These are phyloP conservation scores for Fusarium sacchari DNA, from an alignment of 2,329 filamentous ascomycete species.

Conservation along the genomic window DNA sequence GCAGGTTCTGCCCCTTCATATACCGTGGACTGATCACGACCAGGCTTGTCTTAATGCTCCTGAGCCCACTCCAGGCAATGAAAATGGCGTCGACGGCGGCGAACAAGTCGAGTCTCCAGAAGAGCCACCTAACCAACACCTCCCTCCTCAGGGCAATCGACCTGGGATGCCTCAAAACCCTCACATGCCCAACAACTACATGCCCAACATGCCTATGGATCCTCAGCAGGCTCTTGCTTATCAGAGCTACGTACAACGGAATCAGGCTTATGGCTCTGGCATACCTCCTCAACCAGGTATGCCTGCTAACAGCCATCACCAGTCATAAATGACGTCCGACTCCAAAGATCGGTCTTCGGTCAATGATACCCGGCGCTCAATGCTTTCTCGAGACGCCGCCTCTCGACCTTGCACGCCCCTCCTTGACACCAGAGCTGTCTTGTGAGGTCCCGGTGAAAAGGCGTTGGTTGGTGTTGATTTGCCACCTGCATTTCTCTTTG, in stretches of 20 bases:
- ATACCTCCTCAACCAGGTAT: slow-evolving; percentile 83
- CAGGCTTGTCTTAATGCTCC: slow-evolving; percentile 98
- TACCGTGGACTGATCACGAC: slow-evolving; percentile 21
- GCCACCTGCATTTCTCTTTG: slow-evolving; percentile 45
- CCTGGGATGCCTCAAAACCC: slow-evolving; percentile 73
- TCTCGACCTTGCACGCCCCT: slow-evolving; percentile 42
- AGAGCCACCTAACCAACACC: slow-evolving; percentile 80
- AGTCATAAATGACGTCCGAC: slow-evolving; percentile 65
- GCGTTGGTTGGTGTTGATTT: slow-evolving; percentile 52
- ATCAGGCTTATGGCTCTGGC: slow-evolving; percentile 75
- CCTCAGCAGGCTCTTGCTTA: slow-evolving; percentile 84
- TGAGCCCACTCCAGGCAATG: slow-evolving; percentile 82
- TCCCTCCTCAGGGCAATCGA: slow-evolving; percentile 69
- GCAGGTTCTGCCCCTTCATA: background rate
- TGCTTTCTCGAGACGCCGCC: slow-evolving; percentile 57
- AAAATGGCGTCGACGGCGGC: slow-evolving; percentile 81
- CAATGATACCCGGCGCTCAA: slow-evolving; percentile 70
- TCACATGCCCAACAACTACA: slow-evolving; percentile 72
- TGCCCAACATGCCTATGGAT: slow-evolving; percentile 73
- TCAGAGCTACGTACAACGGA: slow-evolving; percentile 82
- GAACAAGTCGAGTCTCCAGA: slow-evolving; percentile 90
- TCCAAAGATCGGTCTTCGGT: slow-evolving; percentile 42
- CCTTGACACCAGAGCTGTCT: slow-evolving; percentile 48
- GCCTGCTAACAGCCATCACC: slow-evolving; percentile 84
- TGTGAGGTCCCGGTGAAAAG: slow-evolving; percentile 54